Evolutionary conservation across 192 early-diverging fungal species (phyloP), one percentile per base, ranked within the genome.

Genomic region (Fimicolochytrium jonesii): DNA sequence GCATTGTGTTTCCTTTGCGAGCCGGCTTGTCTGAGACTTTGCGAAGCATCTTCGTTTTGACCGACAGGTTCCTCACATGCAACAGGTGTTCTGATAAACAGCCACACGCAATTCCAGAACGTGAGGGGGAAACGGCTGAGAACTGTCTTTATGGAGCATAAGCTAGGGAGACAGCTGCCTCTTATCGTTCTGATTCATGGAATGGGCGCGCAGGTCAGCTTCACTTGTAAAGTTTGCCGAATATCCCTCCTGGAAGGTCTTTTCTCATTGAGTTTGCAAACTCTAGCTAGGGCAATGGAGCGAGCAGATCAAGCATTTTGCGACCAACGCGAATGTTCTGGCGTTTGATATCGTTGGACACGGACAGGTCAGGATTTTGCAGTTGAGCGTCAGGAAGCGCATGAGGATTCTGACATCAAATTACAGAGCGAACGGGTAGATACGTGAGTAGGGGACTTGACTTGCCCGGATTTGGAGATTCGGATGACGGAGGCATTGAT

Each of bases 281-380:
- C 10, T 33, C 33, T 17, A 55, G 53, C 53, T 55, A n/a, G 33
- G 36, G 26, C 66, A 60, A 51, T 66, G 53, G 55, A 58, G 23
- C 18, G 55, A 45, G 35, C 64, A 66, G 32, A 4, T 66, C 36
- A 13, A 23, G 1, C 66, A 67, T 30, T 67, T 67, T 49, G 49
- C 66, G 28, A 30, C 48, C 9, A 53, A 41, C 22, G 47, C 56
- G 17, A 67, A 67, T 32, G 41, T 67, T 3, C 29, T 60, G 32
- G 56, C 66, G 29, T 7, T 60, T 22, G 66, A 67, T 60, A 32
- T 67, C 1, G 66, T 67, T 20, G 66, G 66, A 26, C 56, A 67
- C 37, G 66, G 66, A 23, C 32, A 52, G 56, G 43, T 42, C 25
- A 55, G 30, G 31, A 13, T 13, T 30, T 42, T 3, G 22, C 25